These are phyloP conservation scores for Neoscytalidium dimidiatum DNA, from an alignment of 2,329 filamentous ascomycete species.

Conservation along the genomic window DNA sequence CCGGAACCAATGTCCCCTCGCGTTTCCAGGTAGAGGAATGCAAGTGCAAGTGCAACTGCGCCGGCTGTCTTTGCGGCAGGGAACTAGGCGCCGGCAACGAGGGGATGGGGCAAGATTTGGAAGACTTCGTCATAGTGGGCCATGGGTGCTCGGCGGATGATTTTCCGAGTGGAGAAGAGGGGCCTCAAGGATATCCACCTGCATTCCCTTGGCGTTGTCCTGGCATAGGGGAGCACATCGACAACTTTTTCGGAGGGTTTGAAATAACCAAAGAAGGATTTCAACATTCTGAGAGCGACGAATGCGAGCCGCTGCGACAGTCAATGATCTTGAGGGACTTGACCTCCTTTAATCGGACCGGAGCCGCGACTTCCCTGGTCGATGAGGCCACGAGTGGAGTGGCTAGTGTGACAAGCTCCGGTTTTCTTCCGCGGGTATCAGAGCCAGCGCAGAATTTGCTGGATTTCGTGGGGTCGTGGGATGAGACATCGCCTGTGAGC, in stretches of 20 bases:
- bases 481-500: neutral
- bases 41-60: slow-evolving; percentile 7
- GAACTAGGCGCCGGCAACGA: neutral
- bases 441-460: neutral
- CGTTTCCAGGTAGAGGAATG: neutral
- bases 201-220: slow-evolving; percentile 1
- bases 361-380: neutral
- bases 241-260: slow-evolving; percentile 9
- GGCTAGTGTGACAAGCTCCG: slow-evolving; percentile 4
- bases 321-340: slow-evolving; percentile 12
- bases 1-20: neutral
- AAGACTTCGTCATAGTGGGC: neutral
- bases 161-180: neutral
- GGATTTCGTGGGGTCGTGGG: slow-evolving; percentile 7
- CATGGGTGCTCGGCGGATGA: neutral
- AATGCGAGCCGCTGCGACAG: neutral
- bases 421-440: slow-evolving; percentile 1
- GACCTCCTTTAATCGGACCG: slow-evolving; percentile 5
- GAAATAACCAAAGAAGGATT: slow-evolving; percentile 8
- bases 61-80: neutral
- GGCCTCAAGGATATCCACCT: neutral
- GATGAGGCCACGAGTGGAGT: slow-evolving; percentile 15
- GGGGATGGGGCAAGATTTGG: neutral
- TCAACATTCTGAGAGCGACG: neutral
- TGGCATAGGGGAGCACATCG: neutral